These are phyloP conservation scores for Isabelozyma heimii DNA, from an alignment of 805 yeast genomes.

Conservation along the genomic window DNA sequence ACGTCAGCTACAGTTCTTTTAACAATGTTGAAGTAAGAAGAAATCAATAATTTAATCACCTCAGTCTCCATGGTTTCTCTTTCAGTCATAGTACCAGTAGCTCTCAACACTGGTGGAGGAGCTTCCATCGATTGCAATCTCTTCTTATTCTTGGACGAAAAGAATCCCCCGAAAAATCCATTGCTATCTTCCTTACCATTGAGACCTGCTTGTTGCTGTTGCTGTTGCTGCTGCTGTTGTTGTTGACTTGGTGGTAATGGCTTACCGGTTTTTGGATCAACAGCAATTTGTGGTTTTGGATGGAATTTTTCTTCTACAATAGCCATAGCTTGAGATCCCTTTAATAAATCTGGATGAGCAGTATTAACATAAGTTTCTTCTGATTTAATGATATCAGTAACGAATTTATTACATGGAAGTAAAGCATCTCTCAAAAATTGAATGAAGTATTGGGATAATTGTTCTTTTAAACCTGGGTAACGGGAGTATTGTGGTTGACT, in stretches of 20 bases:
- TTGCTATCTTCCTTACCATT: slow-evolving; percentile 43
- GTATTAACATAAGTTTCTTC: slow-evolving; percentile 96
- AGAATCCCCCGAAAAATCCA: slow-evolving; percentile 95
- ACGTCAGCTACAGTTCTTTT: slow-evolving; percentile 91
- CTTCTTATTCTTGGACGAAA: slow-evolving; percentile 88
- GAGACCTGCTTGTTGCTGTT: slow-evolving; percentile 6
- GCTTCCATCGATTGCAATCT: slow-evolving; percentile 95
- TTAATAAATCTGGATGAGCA: slow-evolving; percentile 94
- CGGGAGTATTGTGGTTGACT: slow-evolving; percentile 79
- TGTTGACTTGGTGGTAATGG: slow-evolving; percentile 53
- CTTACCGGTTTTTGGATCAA: slow-evolving; percentile 89
- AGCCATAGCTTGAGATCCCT: slow-evolving; percentile 93
- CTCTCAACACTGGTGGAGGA: slow-evolving; percentile 92
- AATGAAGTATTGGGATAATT: slow-evolving; percentile 74
- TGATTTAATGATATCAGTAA: slow-evolving; percentile 73
- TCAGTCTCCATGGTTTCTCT: slow-evolving; percentile 97
- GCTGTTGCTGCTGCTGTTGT: slow-evolving; percentile 22
- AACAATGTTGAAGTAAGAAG: slow-evolving; percentile 88
- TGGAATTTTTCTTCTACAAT: slow-evolving; percentile 86
- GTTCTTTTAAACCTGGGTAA: slow-evolving; percentile 88
- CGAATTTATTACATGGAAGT: slow-evolving; percentile 83
- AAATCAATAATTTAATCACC: slow-evolving; percentile 87
- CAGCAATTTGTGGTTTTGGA: slow-evolving; percentile 68
- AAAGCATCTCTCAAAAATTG: slow-evolving; percentile 76
- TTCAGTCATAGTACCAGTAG: slow-evolving; percentile 89